Conservation (phyloP, 2,329 filamentous ascomycete genomes). For the Clonostachys solani region DNA sequence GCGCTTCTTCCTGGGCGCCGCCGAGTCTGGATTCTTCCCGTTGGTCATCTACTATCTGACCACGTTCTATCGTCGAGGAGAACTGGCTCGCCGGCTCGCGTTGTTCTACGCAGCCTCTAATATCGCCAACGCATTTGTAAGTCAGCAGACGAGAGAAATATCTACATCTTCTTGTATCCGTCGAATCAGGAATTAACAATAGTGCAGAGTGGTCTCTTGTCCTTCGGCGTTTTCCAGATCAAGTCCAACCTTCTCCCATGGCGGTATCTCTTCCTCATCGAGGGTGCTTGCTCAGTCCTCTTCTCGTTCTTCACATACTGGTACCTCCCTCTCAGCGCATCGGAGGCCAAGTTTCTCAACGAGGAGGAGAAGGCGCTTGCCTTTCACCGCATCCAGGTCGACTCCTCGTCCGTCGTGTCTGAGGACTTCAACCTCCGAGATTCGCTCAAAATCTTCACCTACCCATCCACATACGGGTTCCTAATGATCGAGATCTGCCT, state of each 20-base stretch:
- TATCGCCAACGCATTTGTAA: conserved; percentile 57
- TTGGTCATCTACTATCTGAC: conserved; percentile 49
- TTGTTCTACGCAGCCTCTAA: conserved; percentile 74
- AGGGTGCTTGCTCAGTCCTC: conserved; percentile 51
- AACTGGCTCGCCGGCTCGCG: conserved; percentile 42
- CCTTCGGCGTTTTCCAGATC: conserved; percentile 46
- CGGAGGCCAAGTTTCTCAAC: conserved; percentile 61
- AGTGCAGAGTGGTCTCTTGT: conserved; percentile 30
- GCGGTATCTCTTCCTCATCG: conserved; percentile 51
- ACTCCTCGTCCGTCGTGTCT: conserved; percentile 60
- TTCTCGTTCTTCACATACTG: conserved; percentile 62
- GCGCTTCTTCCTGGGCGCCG: conserved; percentile 47
- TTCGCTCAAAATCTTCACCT: conserved; percentile 44
- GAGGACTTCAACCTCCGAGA: conserved; percentile 48
- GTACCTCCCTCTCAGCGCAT: conserved; percentile 63
- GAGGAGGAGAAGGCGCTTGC: conserved; percentile 64
- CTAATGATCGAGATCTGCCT: conserved; percentile 53
- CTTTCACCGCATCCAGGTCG: conserved; percentile 69
- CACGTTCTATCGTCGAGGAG: conserved; percentile 44
- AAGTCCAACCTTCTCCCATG: conserved; percentile 30
- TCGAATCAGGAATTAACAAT: neutral
- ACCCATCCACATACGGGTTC: conserved; percentile 43
- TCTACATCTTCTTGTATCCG: neutral
- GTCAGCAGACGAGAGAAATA: neutral
- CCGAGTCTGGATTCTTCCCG: conserved; percentile 51